Conservation (phyloP, 2,329 filamentous ascomycete species). For the Aspergillus sp. region DNA sequence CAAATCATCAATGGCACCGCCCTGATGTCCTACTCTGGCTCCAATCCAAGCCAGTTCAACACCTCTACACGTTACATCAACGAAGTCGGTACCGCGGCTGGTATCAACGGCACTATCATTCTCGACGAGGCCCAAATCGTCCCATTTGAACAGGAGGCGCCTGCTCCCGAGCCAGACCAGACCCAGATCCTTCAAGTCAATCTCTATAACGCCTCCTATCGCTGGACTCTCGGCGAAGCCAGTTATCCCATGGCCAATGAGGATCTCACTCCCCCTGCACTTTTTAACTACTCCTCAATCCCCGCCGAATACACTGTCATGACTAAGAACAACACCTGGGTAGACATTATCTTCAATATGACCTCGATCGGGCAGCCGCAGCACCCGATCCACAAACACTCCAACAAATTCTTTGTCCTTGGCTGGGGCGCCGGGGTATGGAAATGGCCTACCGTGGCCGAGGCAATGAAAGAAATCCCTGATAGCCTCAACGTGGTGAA, state of each 20-base stretch:
- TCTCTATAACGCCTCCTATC: slow-evolving; percentile 31
- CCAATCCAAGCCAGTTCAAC: slow-evolving; percentile 37
- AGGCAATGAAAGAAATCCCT: slow-evolving; percentile 42
- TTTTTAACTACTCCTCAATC: slow-evolving; percentile 7
- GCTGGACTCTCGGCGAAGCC: slow-evolving; percentile 34
- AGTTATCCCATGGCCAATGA: slow-evolving; percentile 32
- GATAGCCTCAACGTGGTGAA: slow-evolving; percentile 49
- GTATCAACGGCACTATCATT: slow-evolving; percentile 26
- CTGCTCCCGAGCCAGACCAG: slow-evolving; percentile 46
- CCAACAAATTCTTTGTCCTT: slow-evolving; percentile 48
- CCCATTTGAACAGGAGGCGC: slow-evolving; percentile 50
- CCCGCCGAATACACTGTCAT: slow-evolving; percentile 31
- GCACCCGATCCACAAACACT: slow-evolving; percentile 53
- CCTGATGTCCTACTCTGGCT: slow-evolving; percentile 45
- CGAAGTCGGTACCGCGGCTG: slow-evolving; percentile 50
- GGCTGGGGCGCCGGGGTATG: slow-evolving; percentile 42
- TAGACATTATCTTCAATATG: slow-evolving; percentile 40
- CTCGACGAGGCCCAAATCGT: slow-evolving; percentile 47
- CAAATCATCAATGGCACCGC: slow-evolving; percentile 58
- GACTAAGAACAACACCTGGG: slow-evolving; percentile 42
- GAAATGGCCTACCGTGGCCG: slow-evolving; percentile 43
- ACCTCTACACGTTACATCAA: slow-evolving; percentile 49
- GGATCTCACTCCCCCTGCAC: slow-evolving; percentile 12
- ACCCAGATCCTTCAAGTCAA: slow-evolving; percentile 44
- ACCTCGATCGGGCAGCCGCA: slow-evolving; percentile 33